These are phyloP conservation scores for Mucor irregularis DNA, from an alignment of 371 early-diverging fungal species.

Conservation along the genomic window DNA sequence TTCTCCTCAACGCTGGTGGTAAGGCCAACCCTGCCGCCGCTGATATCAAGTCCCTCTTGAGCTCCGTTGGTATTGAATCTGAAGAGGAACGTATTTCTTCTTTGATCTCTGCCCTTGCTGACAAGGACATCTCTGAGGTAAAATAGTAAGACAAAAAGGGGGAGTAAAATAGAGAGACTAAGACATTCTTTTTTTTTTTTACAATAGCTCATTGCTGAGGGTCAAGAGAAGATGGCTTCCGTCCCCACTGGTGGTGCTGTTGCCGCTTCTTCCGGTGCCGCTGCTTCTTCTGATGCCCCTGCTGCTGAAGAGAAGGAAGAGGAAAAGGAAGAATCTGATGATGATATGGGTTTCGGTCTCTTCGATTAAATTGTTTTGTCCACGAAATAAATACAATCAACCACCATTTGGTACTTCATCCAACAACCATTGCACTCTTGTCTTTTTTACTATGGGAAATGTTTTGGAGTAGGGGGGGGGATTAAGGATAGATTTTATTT, in stretches of 20 bases:
- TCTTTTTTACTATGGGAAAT: neutral
- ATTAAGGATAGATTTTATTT: too few relatives aligned
- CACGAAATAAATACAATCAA: neutral
- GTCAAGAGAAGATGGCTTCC: constrained; percentile 89
- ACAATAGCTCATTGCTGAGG: constrained; percentile 81
- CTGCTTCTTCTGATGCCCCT: constrained; percentile 52
- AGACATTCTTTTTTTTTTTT: neutral
- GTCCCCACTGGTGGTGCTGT: constrained; percentile 91
- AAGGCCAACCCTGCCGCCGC: constrained; percentile 81
- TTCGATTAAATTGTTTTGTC: constrained; percentile 29
- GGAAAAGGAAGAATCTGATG: constrained; percentile 91
- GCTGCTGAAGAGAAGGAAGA: constrained; percentile 65
- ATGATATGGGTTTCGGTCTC: constrained; percentile 87
- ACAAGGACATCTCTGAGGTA: constrained; percentile 87
- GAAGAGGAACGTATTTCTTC: constrained; percentile 78
- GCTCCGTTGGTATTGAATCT: constrained; percentile 91
- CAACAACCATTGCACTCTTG: neutral
- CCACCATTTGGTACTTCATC: neutral
- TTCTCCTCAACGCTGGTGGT: constrained; percentile 91
- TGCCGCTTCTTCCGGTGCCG: constrained; percentile 65
- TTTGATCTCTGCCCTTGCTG: constrained; percentile 81
- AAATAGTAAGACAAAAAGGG: neutral
- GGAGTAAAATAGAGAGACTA: neutral
- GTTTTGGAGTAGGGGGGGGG: too few relatives aligned
- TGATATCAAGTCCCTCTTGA: constrained; percentile 84